Percentiles rank a stretch among this genome's conserved stretches.
Conservation (phyloP, 2,329 filamentous ascomycete genomes). For the Trichoderma guizhouense region DNA sequence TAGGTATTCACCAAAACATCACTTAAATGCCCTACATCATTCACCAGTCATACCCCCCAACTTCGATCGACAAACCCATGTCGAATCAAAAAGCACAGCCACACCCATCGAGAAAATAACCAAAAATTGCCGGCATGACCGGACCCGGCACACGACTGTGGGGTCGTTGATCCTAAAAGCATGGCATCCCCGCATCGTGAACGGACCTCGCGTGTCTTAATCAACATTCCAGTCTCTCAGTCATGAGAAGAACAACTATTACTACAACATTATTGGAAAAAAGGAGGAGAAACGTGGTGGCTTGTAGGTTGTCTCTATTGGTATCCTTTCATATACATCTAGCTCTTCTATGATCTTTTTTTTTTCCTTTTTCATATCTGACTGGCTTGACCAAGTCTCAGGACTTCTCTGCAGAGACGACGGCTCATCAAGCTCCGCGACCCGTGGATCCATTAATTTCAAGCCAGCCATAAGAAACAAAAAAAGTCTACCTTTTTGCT, state of each 20-base stretch:
- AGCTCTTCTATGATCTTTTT: background rate
- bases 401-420: background rate
- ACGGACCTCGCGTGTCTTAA: background rate
- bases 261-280: background rate
- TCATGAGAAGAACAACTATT: background rate
- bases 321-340: constrained; percentile 11
- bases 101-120: background rate
- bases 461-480: background rate
- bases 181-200: background rate
- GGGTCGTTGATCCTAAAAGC: background rate
- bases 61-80: background rate
- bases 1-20: background rate
- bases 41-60: background rate
- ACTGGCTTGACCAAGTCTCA: background rate
- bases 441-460: background rate
- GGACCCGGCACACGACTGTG: background rate
- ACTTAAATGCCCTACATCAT: background rate
- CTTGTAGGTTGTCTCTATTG: constrained; percentile 3
- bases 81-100: background rate
- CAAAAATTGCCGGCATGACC: background rate
- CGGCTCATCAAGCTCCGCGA: background rate
- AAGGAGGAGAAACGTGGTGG: background rate
- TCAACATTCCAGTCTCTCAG: background rate
- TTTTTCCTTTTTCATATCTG: background rate
- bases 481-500: background rate